These are phyloP conservation scores for Entomortierella chlamydospora DNA, from an alignment of 192 early-diverging fungal species.

Conservation along the genomic window DNA sequence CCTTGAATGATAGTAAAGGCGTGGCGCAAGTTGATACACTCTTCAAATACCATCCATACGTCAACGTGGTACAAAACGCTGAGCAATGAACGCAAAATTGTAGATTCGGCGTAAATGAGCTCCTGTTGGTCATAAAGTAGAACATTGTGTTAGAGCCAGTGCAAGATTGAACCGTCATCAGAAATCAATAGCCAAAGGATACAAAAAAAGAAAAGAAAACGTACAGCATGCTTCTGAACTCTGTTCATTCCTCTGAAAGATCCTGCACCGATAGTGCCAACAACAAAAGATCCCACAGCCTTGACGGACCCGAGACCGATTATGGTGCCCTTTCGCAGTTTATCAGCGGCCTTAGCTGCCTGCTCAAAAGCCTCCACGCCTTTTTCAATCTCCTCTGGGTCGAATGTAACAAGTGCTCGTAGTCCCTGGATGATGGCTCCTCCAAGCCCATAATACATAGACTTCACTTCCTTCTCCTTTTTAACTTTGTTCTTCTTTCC, in stretches of 20 bases:
- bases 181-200: too few species aligned
- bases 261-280: constrained; percentile 56
- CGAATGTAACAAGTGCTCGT: constrained; percentile 83
- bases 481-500: constrained; percentile 7
- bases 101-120: constrained; percentile 84
- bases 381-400: constrained; percentile 69
- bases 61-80: constrained; percentile 81
- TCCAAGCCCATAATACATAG: constrained; percentile 82
- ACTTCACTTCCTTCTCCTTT: constrained; percentile 47
- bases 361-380: constrained; percentile 73
- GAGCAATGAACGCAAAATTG: constrained; percentile 78
- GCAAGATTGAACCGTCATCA: too few species aligned
- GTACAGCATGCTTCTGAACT: constrained; percentile 73
- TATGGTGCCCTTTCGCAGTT: constrained; percentile 67
- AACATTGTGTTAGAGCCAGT: background rate
- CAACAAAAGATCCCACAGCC: constrained; percentile 59
- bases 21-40: constrained; percentile 80
- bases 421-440: constrained; percentile 77
- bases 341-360: constrained; percentile 69
- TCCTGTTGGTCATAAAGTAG: constrained; percentile 56
- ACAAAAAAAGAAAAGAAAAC: too few species aligned
- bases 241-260: constrained; percentile 64
- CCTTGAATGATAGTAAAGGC: constrained; percentile 75
- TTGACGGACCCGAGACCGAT: constrained; percentile 61
- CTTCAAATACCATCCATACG: constrained; percentile 77